Evolutionary conservation across 2,329 filamentous ascomycete genomes (phyloP).

Genomic region (Dissoconium aciculare): DNA sequence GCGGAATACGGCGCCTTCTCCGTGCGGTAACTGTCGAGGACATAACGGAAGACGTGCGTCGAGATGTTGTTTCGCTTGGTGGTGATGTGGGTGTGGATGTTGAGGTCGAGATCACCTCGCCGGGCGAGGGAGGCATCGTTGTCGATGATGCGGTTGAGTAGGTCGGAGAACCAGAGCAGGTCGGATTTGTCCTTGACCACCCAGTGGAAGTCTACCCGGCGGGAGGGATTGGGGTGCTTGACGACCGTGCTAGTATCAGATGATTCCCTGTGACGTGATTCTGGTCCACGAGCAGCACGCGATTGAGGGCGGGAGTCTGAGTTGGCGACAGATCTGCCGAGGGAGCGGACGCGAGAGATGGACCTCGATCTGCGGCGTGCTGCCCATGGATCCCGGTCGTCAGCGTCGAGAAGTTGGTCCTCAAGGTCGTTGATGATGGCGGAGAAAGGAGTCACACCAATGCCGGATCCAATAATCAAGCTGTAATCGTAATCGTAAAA

Average conservation of each 20-base stretch:
- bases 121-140: constrained; percentile 23
- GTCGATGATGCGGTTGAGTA: constrained; percentile 37
- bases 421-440: constrained; percentile 42
- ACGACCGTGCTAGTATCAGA: too few relatives aligned
- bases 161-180: constrained; percentile 41
- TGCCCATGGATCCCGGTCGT: constrained; percentile 9
- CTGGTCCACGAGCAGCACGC: too few relatives aligned
- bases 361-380: too few relatives aligned
- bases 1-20: constrained; percentile 35
- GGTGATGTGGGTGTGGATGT: constrained; percentile 41
- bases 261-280: too few relatives aligned
- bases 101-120: constrained; percentile 32
- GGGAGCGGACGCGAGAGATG: too few relatives aligned
- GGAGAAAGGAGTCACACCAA: constrained; percentile 43
- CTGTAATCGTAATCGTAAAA: constrained; percentile 42
- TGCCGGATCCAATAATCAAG: constrained; percentile 41
- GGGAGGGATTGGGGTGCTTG: constrained; percentile 2
- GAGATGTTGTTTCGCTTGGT: constrained; percentile 38
- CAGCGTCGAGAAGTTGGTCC: constrained; percentile 15
- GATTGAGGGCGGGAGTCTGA: neutral
- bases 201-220: constrained; percentile 45
- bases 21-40: constrained; percentile 41
- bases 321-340: too few relatives aligned
- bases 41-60: constrained; percentile 40
- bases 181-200: constrained; percentile 42